These are phyloP conservation scores for Mucor irregularis DNA, from an alignment of 371 early-diverging fungal genomes.

Conservation along the genomic window DNA sequence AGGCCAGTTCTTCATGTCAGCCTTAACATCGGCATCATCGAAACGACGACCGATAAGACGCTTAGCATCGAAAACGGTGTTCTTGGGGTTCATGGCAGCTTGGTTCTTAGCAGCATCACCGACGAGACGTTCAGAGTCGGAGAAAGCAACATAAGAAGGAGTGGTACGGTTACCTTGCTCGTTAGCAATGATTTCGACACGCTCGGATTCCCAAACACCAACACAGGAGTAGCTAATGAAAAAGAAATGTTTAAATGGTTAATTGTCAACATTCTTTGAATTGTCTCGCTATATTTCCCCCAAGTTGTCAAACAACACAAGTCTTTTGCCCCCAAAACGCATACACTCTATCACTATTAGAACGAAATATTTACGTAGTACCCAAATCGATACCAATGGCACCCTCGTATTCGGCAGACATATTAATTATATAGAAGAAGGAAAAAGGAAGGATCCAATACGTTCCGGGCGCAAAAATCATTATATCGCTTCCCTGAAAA, in stretches of 20 bases:
- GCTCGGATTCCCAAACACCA: constrained; percentile 65
- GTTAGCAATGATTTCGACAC: constrained; percentile 87
- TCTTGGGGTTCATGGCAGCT: constrained; percentile 80
- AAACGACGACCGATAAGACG: constrained; percentile 96
- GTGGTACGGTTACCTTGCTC: constrained; percentile 92
- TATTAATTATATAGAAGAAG: constrained; percentile 27
- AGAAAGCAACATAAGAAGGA: constrained; percentile 91
- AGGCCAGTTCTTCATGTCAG: constrained; percentile 91
- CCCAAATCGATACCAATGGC: constrained; percentile 70
- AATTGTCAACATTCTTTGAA: neutral
- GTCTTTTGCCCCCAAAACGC: neutral
- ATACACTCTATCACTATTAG: too few relatives aligned
- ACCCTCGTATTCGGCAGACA: constrained; percentile 70
- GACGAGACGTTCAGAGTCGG: constrained; percentile 81
- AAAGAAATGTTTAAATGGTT: neutral
- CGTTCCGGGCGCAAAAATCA: constrained; percentile 10
- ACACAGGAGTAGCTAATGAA: constrained; percentile 79
- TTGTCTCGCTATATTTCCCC: neutral
- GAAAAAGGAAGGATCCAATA: constrained; percentile 14
- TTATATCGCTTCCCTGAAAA: constrained; percentile 7
- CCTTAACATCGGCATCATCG: constrained; percentile 83
- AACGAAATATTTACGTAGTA: constrained; percentile 27
- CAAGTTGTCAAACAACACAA: neutral
- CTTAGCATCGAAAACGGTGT: constrained; percentile 95
- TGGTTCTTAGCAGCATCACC: constrained; percentile 91